Evolutionary conservation across 345 rosid species (phyloP).

Genomic region (Schrenkiella parvula): DNA sequence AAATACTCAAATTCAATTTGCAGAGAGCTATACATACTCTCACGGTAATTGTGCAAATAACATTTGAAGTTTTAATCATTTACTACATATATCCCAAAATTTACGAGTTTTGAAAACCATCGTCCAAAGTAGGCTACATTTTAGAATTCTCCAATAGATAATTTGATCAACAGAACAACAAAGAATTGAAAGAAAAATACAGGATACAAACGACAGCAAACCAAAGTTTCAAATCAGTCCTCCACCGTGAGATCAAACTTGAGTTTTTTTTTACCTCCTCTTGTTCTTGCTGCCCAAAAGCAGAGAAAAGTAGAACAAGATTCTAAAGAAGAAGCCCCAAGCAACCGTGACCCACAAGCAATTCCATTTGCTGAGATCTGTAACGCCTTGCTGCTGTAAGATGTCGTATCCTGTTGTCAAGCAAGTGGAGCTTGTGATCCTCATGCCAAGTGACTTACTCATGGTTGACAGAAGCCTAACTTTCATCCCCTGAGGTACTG

Average conservation of each 20-base stretch:
- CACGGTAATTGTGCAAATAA: neutral
- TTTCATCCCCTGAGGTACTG: slow-evolving; percentile 29
- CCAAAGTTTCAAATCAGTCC: neutral
- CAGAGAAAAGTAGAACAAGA: slow-evolving; percentile 40
- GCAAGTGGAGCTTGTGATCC: slow-evolving; percentile 36
- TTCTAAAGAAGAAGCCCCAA: slow-evolving; percentile 41
- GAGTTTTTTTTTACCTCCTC: slow-evolving; percentile 26
- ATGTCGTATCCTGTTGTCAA: slow-evolving; percentile 38
- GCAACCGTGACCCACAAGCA: slow-evolving; percentile 42
- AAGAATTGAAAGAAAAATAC: slow-evolving; percentile 1
- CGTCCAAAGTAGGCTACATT: neutral
- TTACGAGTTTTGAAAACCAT: neutral
- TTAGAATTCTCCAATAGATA: neutral
- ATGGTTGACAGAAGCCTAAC: slow-evolving; percentile 20
- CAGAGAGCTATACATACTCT: neutral
- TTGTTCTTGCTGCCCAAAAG: slow-evolving; percentile 42
- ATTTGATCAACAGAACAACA: too few relatives aligned
- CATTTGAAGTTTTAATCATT: neutral
- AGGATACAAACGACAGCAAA: neutral
- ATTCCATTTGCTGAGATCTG: slow-evolving; percentile 36
- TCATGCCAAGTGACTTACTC: slow-evolving; percentile 36
- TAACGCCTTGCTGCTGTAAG: slow-evolving; percentile 36
- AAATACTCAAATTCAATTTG: neutral
- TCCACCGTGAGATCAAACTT: neutral
- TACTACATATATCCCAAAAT: neutral